These are phyloP conservation scores for Cystobasidium onofrii DNA, from an alignment of 768 basidiomycete species.

Conservation along the genomic window DNA sequence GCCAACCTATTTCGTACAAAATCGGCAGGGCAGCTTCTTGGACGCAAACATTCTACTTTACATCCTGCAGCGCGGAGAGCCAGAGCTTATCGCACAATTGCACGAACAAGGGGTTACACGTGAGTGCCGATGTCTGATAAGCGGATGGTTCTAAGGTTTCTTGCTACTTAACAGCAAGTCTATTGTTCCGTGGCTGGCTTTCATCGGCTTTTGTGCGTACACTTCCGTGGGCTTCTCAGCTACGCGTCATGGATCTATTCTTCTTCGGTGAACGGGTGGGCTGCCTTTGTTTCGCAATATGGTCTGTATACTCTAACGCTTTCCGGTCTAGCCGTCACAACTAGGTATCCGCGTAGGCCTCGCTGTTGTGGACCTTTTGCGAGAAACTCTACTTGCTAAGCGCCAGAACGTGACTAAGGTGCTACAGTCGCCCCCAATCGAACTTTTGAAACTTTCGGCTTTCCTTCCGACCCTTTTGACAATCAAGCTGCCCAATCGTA, in stretches of 20 bases:
- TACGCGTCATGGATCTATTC: not conserved
- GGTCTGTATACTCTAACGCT: not conserved
- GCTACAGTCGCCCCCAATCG: not conserved
- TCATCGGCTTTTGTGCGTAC: constrained; percentile 18
- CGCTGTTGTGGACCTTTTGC: constrained; percentile 29
- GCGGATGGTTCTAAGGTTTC: too few species aligned
- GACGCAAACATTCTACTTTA: constrained; percentile 5
- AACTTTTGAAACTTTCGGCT: not conserved
- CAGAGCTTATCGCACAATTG: not conserved
- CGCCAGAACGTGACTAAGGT: not conserved
- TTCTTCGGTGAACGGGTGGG: not conserved
- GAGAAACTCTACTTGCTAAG: constrained; percentile 12
- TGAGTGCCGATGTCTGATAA: too few species aligned
- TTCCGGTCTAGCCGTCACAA: constrained; percentile 9
- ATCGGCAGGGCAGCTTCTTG: not conserved
- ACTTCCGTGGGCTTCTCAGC: constrained; percentile 23
- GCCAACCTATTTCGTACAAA: not conserved
- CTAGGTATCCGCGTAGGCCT: constrained; percentile 29
- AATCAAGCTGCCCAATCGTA: constrained; percentile 13
- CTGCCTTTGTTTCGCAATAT: not conserved
- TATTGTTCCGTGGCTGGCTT: not conserved
- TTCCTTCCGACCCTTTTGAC: constrained; percentile 30
- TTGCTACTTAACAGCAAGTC: not conserved
- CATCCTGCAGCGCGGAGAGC: constrained; percentile 8
- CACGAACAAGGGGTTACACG: not conserved